Base-by-base conservation (phyloP, 371 early-diverging fungal genomes). In the Mortierella sp. region DNA sequence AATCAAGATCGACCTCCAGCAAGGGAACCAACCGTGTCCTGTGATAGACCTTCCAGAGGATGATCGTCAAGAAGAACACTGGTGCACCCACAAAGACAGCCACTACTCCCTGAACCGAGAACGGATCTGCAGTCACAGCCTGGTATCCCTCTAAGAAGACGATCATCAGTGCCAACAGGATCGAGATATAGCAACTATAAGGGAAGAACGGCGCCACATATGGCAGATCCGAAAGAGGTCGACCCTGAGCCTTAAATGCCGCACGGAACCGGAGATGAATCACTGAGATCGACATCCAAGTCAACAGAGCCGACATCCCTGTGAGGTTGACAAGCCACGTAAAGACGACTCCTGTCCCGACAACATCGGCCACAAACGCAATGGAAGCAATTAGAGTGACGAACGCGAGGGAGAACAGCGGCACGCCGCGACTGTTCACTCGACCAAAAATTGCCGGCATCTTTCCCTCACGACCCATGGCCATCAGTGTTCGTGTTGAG, bases 181-280 rank as follows among this genome's bases (percentile, higher is more conserved):
- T 86, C 23, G 90, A 84, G 43, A 89, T 78, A 56, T 91, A 91
- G 39, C 88, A 85, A 50, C 85, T 82, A 39, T 81, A 60, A 0
- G 95, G 94, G 82, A 87, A 92, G n/a, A 89, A 76, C 4, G 90
- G 89, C 0, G 95, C 87, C 3, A 78, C 63, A 59, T 93, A 95
- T 0, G 94, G 94, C 30, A 95, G 81, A 15, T 86, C 86, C 12
- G 79, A 63, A 30, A 92, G 55, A 2, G 81, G 64, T 28, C 85
- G 83, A 8, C 91, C 90, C 59, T 96, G 96, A 7, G 86, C 82
- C n/a, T 83, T 52, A 50, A 83, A 87, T 0, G 94, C 95, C 9
- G 84, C 86, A 32, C 95, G 91, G 89, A 95, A 95, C 26, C 94
- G 91, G 51, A 91, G 78, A 65, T 95, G 95, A 21, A 90, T 91